phyloP scores from a whole-genome alignment of 2,329 filamentous ascomycete genomes.

The Magnaporthales sp. region DNA sequence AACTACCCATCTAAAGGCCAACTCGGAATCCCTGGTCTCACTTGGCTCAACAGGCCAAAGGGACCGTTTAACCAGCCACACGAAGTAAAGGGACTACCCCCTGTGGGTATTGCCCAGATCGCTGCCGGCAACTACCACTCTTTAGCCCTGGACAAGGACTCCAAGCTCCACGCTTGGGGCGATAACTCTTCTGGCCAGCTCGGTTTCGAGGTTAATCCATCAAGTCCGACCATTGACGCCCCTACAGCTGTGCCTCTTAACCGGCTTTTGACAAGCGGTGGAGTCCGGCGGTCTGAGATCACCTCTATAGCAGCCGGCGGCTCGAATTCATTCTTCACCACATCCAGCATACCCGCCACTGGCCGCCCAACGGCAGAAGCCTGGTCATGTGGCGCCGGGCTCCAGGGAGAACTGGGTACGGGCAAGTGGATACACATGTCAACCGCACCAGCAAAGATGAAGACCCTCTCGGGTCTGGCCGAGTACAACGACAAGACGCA shows the following conservation, averaged over 20 bases:
- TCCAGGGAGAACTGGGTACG: slow-evolving; percentile 74
- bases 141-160: slow-evolving; percentile 64
- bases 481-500: slow-evolving; percentile 76
- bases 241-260: slow-evolving; percentile 64
- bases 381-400: slow-evolving; percentile 81
- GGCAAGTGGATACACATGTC: slow-evolving; percentile 88
- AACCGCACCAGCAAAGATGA: slow-evolving; percentile 67
- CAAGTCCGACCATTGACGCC: slow-evolving; percentile 54
- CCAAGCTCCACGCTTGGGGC: slow-evolving; percentile 77
- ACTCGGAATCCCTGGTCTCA: slow-evolving; percentile 75
- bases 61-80: slow-evolving; percentile 77
- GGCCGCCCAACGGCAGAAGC: slow-evolving; percentile 63
- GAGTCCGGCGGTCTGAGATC: slow-evolving; percentile 48
- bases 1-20: slow-evolving; percentile 78
- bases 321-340: slow-evolving; percentile 75
- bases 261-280: slow-evolving; percentile 56
- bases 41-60: slow-evolving; percentile 66
- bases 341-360: slow-evolving; percentile 52
- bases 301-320: slow-evolving; percentile 81
- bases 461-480: slow-evolving; percentile 70
- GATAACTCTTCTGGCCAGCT: slow-evolving; percentile 90
- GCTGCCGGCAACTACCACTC: slow-evolving; percentile 85
- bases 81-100: slow-evolving; percentile 64
- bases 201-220: slow-evolving; percentile 63
- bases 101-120: slow-evolving; percentile 63